phyloP scores from a whole-genome alignment of 1,284 basidiomycete species.

The Xerocomus minutiporus region DNA sequence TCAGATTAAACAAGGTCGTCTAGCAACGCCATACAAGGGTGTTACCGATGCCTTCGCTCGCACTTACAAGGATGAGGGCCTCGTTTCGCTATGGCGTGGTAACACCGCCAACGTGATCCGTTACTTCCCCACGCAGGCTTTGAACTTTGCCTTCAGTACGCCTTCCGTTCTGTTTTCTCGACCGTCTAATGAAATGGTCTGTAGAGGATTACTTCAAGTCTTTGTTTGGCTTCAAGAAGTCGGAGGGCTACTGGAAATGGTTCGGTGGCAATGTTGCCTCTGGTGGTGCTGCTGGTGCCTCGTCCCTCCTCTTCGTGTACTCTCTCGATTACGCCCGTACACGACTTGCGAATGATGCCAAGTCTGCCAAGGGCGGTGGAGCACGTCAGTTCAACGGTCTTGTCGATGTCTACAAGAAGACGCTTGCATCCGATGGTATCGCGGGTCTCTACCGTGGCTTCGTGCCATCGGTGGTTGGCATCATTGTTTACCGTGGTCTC shows the following conservation, averaged over 20 bases:
- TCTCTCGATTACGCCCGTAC: conserved; percentile 97
- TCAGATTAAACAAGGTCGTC: conserved; percentile 95
- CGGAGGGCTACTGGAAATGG: conserved; percentile 86
- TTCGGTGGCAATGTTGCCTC: conserved; percentile 91
- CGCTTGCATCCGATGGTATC: conserved; percentile 83
- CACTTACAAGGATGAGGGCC: conserved; percentile 88
- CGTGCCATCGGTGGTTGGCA: conserved; percentile 91
- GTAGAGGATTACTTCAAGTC: conserved; percentile 97
- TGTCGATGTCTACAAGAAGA: conserved; percentile 92
- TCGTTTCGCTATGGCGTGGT: conserved; percentile 89
- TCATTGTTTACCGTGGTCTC: conserved; percentile 95
- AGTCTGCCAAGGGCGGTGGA: conserved; percentile 88
- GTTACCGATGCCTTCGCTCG: conserved; percentile 84
- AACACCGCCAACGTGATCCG: conserved; percentile 98
- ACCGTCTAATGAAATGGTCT: not conserved
- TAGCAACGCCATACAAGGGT: conserved; percentile 90
- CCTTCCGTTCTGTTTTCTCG: not conserved
- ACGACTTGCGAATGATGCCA: conserved; percentile 95
- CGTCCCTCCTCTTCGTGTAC: conserved; percentile 95
- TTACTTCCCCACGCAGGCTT: conserved; percentile 95
- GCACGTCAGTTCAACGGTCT: conserved; percentile 94
- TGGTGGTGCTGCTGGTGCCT: conserved; percentile 96
- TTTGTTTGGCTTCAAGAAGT: conserved; percentile 88
- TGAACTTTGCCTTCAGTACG: conserved; percentile 94
- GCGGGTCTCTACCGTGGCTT: conserved; percentile 94